Evolutionary conservation across 192 early-diverging fungal species (phyloP).

Genomic region (Coemansia umbellata): DNA sequence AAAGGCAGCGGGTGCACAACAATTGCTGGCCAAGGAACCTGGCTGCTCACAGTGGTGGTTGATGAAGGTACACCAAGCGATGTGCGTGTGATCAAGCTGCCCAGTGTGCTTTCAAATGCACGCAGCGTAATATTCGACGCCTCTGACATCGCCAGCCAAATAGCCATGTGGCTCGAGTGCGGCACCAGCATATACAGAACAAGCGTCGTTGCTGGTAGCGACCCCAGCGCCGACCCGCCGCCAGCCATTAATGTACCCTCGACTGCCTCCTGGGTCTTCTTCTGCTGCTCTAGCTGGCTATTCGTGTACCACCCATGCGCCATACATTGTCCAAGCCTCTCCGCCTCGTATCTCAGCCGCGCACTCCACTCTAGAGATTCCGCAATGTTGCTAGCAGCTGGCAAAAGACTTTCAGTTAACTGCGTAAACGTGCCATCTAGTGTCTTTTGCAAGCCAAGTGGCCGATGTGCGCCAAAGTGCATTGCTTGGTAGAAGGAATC

Average conservation of each 20-base stretch:
- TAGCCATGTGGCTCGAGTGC: conserved; percentile 6
- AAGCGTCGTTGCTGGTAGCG: conserved; percentile 14
- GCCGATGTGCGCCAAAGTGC: conserved; percentile 39
- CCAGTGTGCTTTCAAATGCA: conserved; percentile 19
- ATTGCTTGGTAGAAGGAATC: conserved; percentile 42
- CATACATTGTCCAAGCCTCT: conserved; percentile 22
- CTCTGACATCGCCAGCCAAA: conserved; percentile 33
- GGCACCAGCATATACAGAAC: conserved; percentile 39
- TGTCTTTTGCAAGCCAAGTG: conserved; percentile 15
- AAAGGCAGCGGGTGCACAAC: conserved; percentile 40
- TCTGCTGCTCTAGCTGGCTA: conserved; percentile 35
- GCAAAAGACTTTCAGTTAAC: conserved; percentile 2
- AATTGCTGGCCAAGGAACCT: conserved; percentile 26
- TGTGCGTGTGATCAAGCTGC: conserved; percentile 27
- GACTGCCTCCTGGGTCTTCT: not conserved
- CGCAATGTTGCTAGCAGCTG: not conserved
- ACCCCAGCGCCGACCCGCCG: not conserved
- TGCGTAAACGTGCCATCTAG: conserved; percentile 32
- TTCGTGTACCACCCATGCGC: conserved; percentile 37
- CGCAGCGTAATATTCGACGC: conserved; percentile 9
- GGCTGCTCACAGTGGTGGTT: not conserved
- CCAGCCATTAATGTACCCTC: conserved; percentile 1
- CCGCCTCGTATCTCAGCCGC: conserved; percentile 23
- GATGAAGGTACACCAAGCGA: conserved; percentile 18
- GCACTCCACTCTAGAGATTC: conserved; percentile 21